Conservation (phyloP, 257 asterid genomes). For the Verbascum thapsus region DNA sequence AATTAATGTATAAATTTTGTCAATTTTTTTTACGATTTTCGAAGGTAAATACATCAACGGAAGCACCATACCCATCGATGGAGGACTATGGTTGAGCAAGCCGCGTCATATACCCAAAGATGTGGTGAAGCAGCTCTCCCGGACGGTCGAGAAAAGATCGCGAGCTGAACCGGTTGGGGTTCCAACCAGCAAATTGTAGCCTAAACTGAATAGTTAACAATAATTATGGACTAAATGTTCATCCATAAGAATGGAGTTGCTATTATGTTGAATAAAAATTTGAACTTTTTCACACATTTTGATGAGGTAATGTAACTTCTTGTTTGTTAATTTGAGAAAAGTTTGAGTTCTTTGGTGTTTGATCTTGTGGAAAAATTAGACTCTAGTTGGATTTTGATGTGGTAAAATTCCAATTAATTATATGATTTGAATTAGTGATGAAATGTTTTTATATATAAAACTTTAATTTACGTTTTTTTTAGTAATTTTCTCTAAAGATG, state of each 20-base stretch:
- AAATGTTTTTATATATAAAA: no score
- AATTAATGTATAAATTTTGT: not conserved
- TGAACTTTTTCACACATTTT: not conserved
- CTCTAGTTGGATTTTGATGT: no score
- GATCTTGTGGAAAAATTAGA: not conserved
- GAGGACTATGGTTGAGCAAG: slow-evolving; percentile 74
- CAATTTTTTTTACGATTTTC: not conserved
- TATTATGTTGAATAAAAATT: not conserved
- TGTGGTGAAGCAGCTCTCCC: slow-evolving; percentile 60
- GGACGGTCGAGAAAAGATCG: slow-evolving; percentile 59
- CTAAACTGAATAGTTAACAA: not conserved
- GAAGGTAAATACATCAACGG: slow-evolving; percentile 74
- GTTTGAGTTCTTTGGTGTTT: slow-evolving; percentile 3
- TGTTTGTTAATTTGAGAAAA: not conserved
- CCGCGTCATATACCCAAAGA: slow-evolving; percentile 67
- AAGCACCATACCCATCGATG: slow-evolving; percentile 59
- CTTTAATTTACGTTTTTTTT: no score
- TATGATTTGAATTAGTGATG: no score
- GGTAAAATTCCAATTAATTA: no score
- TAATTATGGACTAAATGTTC: not conserved
- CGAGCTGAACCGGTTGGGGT: slow-evolving; percentile 56
- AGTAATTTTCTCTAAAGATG: no score
- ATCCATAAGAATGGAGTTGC: not conserved
- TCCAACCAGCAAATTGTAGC: slow-evolving; percentile 62
- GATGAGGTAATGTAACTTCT: not conserved